Conservation (phyloP, 75 land plant species). For the Selaginella moellendorffii region DNA sequence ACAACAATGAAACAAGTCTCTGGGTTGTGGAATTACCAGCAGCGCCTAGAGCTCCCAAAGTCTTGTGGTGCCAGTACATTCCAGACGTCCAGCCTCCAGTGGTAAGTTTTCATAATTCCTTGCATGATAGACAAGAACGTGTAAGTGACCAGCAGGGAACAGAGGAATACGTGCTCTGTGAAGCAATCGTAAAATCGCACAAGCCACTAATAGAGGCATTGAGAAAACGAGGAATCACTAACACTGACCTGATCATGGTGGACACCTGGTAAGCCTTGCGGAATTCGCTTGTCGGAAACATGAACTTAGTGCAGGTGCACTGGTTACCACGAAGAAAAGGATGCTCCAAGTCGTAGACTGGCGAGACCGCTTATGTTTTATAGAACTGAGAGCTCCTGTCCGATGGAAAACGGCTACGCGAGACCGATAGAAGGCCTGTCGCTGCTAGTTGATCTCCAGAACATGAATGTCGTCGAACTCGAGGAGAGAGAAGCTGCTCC, state of each 20-base stretch:
- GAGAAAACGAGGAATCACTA: constrained; percentile 88
- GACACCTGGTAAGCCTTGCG: constrained; percentile 95
- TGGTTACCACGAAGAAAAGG: constrained; percentile 78
- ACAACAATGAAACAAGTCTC: constrained; percentile 77
- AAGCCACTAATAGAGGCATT: constrained; percentile 82
- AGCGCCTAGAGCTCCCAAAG: constrained; percentile 70
- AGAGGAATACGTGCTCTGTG: constrained; percentile 92
- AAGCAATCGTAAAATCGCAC: constrained; percentile 71
- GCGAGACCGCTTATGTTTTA: constrained; percentile 92
- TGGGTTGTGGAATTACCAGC: constrained; percentile 84
- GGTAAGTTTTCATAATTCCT: constrained; percentile 32
- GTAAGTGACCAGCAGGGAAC: constrained; percentile 51
- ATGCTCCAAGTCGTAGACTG: constrained; percentile 84
- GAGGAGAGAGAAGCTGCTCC: constrained; percentile 84
- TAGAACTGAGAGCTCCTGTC: constrained; percentile 93
- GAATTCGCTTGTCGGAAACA: no score
- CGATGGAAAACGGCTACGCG: constrained; percentile 99
- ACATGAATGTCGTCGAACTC: constrained; percentile 54
- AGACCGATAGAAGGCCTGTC: constrained; percentile 80
- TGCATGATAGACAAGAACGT: background rate
- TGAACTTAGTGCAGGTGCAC: constrained; percentile 58
- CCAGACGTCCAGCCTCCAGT: constrained; percentile 94
- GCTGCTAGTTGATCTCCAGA: background rate
- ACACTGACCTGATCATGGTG: constrained; percentile 98
- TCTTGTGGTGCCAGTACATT: constrained; percentile 49